These are phyloP conservation scores for Podila epicladia DNA, from an alignment of 192 early-diverging fungal genomes.

Conservation along the genomic window DNA sequence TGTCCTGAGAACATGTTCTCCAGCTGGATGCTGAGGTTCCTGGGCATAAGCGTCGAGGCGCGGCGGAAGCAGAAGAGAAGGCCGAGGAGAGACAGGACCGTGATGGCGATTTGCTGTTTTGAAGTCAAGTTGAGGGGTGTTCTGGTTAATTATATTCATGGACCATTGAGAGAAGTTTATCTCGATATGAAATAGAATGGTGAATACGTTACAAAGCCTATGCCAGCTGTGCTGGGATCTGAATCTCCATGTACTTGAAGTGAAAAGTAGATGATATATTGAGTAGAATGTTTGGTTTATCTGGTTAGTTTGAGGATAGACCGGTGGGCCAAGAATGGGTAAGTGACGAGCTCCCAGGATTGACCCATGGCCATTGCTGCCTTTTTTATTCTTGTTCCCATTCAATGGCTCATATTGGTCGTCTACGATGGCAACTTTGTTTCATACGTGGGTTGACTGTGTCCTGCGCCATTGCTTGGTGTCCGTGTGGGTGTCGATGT, in stretches of 20 bases:
- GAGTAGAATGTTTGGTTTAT: no score
- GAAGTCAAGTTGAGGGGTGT: neutral
- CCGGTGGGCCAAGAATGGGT: no score
- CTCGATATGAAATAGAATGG: neutral
- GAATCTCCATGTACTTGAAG: neutral
- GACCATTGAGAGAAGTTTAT: neutral
- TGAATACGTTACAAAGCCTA: neutral
- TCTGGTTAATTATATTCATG: neutral
- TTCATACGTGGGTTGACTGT: no score
- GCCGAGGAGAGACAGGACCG: constrained; percentile 21
- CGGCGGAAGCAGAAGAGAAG: constrained; percentile 39
- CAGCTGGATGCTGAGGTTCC: constrained; percentile 33
- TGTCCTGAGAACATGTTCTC: constrained; percentile 8
- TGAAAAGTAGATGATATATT: no score
- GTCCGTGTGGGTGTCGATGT: no score
- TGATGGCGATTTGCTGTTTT: constrained; percentile 25
- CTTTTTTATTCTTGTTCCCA: no score
- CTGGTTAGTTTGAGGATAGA: no score
- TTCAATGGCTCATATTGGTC: no score
- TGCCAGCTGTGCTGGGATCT: neutral
- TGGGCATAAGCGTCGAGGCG: constrained; percentile 31
- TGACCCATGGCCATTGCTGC: no score
- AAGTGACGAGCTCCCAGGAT: no score
- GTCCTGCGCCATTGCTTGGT: no score
- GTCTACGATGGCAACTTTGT: no score